phyloP scores from a whole-genome alignment of 139 green algal genomes.

The Chlorella sp. region DNA sequence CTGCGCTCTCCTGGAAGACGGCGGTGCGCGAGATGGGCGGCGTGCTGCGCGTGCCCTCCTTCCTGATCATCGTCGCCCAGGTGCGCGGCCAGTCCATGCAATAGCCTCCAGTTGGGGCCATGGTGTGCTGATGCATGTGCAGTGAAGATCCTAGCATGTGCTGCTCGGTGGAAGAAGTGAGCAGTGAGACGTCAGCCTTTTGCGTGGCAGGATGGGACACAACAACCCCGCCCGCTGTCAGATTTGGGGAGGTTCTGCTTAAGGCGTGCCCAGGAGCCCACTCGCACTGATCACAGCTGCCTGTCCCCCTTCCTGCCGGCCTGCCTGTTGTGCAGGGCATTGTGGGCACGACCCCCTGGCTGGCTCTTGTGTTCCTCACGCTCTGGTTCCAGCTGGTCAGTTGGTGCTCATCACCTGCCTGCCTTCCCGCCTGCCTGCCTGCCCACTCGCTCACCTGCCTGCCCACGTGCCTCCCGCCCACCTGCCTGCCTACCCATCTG shows the following conservation, averaged over 20 bases:
- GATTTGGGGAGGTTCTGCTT: too few relatives aligned
- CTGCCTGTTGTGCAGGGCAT: slow-evolving; percentile 54
- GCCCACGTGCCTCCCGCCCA: too few relatives aligned
- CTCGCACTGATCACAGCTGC: background rate
- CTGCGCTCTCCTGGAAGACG: background rate
- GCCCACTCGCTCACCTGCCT: too few relatives aligned
- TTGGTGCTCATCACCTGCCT: too few relatives aligned
- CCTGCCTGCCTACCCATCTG: too few relatives aligned
- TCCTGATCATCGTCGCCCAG: slow-evolving; percentile 56
- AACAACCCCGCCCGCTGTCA: too few relatives aligned
- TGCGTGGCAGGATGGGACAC: too few relatives aligned
- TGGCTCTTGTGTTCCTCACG: slow-evolving; percentile 63
- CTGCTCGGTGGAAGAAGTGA: too few relatives aligned
- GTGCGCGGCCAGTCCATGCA: background rate
- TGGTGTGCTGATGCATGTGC: too few relatives aligned
- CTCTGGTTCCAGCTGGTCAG: slow-evolving; percentile 72
- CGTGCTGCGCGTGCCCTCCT: slow-evolving; percentile 50
- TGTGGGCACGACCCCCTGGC: slow-evolving; percentile 64
- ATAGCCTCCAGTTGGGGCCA: background rate
- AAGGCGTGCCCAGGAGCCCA: too few relatives aligned
- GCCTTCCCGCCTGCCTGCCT: slow-evolving; percentile 33
- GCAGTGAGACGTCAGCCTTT: too few relatives aligned
- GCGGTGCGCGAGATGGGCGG: background rate
- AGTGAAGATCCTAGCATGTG: background rate
- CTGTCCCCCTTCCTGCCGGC: background rate